Evolutionary conservation across 306 rosid species (phyloP).

Genomic region (Cucurbita argyrosperma): DNA sequence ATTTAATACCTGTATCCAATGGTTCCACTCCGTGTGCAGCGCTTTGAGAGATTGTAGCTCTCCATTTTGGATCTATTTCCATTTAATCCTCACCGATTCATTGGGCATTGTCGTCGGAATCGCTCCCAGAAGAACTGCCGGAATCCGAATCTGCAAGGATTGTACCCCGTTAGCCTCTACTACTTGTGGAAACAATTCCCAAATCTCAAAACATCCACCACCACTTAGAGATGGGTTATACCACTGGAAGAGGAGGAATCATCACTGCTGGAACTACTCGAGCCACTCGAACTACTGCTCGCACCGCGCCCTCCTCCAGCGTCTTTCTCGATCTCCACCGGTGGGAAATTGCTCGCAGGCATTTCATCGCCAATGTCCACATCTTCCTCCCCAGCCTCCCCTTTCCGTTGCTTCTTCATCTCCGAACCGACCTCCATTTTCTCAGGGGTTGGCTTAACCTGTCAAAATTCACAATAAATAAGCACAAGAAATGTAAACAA

Average conservation of each 20-base stretch:
- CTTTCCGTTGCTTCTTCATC: slow-evolving; percentile 52
- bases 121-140: slow-evolving; percentile 91
- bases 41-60: background rate
- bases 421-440: slow-evolving; percentile 28
- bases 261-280: slow-evolving; percentile 70
- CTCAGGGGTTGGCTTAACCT: slow-evolving; percentile 22
- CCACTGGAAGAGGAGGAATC: slow-evolving; percentile 87
- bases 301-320: slow-evolving; percentile 51
- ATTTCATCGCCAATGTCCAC: slow-evolving; percentile 92
- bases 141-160: slow-evolving; percentile 72
- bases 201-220: background rate
- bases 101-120: slow-evolving; percentile 37
- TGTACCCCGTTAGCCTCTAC: background rate
- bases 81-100: background rate
- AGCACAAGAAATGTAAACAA: background rate
- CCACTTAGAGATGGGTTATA: slow-evolving; percentile 18
- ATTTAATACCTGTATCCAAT: background rate
- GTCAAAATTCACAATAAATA: background rate
- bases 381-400: slow-evolving; percentile 83
- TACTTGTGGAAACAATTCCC: background rate
- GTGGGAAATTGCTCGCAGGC: slow-evolving; percentile 71
- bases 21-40: slow-evolving; percentile 2
- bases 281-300: slow-evolving; percentile 65
- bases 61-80: background rate
- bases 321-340: slow-evolving; percentile 89